These are phyloP conservation scores for Colletotrichum liaoningense DNA, from an alignment of 2,329 filamentous ascomycete species.

Conservation along the genomic window DNA sequence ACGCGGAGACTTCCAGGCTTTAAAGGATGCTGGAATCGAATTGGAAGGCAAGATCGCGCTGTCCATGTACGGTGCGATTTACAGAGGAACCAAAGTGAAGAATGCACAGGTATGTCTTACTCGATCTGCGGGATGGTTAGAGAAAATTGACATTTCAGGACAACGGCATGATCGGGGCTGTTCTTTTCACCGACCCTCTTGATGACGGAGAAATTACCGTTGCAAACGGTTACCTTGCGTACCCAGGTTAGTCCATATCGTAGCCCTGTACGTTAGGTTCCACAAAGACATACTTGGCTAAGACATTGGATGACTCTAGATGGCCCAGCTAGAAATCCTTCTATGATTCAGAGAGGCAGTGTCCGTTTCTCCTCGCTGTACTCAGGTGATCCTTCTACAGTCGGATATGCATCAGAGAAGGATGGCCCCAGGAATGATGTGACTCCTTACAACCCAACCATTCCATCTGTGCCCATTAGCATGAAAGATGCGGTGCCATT, in stretches of 20 bases:
- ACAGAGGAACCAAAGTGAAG: constrained; percentile 22
- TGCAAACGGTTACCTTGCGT: constrained; percentile 21
- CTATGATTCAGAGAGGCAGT: constrained; percentile 29
- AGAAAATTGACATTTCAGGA: neutral
- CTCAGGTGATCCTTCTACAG: constrained; percentile 19
- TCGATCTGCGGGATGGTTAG: no score
- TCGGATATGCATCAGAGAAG: constrained; percentile 24
- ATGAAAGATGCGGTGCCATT: constrained; percentile 23
- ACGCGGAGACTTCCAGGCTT: constrained; percentile 4
- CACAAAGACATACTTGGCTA: neutral
- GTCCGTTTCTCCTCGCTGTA: constrained; percentile 24
- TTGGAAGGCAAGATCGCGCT: constrained; percentile 22
- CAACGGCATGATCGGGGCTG: constrained; percentile 23
- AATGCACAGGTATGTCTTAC: constrained; percentile 7
- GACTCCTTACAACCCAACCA: constrained; percentile 19
- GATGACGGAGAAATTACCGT: constrained; percentile 28
- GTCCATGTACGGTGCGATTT: constrained; percentile 19
- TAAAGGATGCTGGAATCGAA: constrained; percentile 18
- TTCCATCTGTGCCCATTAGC: constrained; percentile 19
- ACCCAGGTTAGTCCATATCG: neutral
- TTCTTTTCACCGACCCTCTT: constrained; percentile 19
- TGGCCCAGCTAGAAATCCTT: constrained; percentile 16
- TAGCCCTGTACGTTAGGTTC: neutral
- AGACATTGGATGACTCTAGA: neutral
- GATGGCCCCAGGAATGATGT: constrained; percentile 21